These are phyloP conservation scores for Dryas drummondii DNA, from an alignment of 306 rosid genomes.

Conservation along the genomic window DNA sequence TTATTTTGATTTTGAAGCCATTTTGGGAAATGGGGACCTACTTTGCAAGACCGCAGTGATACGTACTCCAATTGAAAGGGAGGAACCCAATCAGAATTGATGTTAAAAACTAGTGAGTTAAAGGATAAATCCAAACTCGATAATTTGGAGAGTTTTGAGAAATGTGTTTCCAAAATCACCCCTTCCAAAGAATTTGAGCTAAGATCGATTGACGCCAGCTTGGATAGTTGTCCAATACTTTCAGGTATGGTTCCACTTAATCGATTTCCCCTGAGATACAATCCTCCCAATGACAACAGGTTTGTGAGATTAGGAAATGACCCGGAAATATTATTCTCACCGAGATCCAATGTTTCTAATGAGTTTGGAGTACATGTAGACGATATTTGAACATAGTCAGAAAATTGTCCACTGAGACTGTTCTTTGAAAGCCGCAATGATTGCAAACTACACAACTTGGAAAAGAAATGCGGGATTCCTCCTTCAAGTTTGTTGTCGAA, in stretches of 20 bases:
- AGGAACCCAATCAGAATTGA: not conserved
- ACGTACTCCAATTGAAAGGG: not conserved
- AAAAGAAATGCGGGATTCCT: not conserved
- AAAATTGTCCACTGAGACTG: not conserved
- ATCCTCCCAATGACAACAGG: too few species aligned
- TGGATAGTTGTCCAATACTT: not conserved
- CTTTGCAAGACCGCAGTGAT: not conserved
- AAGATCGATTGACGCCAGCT: not conserved
- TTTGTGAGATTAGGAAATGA: constrained; percentile 15
- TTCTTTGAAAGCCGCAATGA: rapidly evolving
- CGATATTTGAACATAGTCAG: not conserved
- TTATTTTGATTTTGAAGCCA: constrained; percentile 18
- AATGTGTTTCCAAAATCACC: not conserved
- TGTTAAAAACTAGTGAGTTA: not conserved
- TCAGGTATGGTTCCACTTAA: constrained; percentile 7
- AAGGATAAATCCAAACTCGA: rapidly evolving
- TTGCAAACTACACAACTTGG: not conserved
- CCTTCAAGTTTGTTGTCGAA: not conserved
- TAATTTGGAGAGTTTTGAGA: constrained; percentile 9
- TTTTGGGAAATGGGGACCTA: constrained; percentile 16
- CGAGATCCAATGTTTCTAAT: not conserved
- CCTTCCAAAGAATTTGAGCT: not conserved
- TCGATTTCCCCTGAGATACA: not conserved
- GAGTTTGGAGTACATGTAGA: not conserved
- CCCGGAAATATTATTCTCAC: not conserved